A percentile compares a stretch with the other conserved stretches of the same genome.
Evolutionary conservation across 2,329 filamentous ascomycete genomes (phyloP).

Genomic region (Aspergillus sojae): DNA sequence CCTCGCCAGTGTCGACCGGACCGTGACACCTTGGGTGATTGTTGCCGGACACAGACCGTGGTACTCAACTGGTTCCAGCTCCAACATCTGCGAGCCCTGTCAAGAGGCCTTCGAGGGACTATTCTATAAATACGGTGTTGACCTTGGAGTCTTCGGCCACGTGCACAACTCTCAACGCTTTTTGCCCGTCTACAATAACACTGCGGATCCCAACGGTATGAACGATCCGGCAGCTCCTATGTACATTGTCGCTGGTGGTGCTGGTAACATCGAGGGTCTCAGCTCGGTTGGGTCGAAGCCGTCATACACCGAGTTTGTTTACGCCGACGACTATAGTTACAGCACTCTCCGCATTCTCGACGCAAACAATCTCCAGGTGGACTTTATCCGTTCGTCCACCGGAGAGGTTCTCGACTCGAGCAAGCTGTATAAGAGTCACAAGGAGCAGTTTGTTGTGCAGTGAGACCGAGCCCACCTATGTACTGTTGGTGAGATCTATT

Average conservation of each 20-base stretch:
- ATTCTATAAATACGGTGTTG: slow-evolving; percentile 60
- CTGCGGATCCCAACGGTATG: slow-evolving; percentile 49
- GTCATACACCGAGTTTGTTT: slow-evolving; percentile 43
- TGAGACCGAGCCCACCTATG: neutral
- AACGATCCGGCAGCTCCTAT: slow-evolving; percentile 57
- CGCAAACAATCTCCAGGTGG: slow-evolving; percentile 50
- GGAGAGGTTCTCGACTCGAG: slow-evolving; percentile 54
- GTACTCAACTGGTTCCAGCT: slow-evolving; percentile 46
- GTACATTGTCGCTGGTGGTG: slow-evolving; percentile 60
- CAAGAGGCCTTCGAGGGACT: slow-evolving; percentile 57
- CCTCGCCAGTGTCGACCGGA: slow-evolving; percentile 59
- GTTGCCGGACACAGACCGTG: slow-evolving; percentile 51
- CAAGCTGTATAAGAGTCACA: slow-evolving; percentile 54
- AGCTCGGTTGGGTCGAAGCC: slow-evolving; percentile 46
- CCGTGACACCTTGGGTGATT: slow-evolving; percentile 57
- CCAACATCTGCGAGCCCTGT: slow-evolving; percentile 49
- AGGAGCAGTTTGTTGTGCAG: slow-evolving; percentile 56
- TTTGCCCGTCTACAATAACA: slow-evolving; percentile 31
- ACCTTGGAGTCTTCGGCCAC: slow-evolving; percentile 60
- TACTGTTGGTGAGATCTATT: neutral
- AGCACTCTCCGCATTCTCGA: slow-evolving; percentile 53
- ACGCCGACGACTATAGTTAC: slow-evolving; percentile 54
- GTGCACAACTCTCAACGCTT: slow-evolving; percentile 63
- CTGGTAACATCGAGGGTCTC: slow-evolving; percentile 60
- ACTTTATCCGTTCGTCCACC: slow-evolving; percentile 55